Evolutionary conservation across 2,329 filamentous ascomycete species (phyloP), one percentile per base, ranked within the genome.

Genomic region (Dactylellina leptospora): DNA sequence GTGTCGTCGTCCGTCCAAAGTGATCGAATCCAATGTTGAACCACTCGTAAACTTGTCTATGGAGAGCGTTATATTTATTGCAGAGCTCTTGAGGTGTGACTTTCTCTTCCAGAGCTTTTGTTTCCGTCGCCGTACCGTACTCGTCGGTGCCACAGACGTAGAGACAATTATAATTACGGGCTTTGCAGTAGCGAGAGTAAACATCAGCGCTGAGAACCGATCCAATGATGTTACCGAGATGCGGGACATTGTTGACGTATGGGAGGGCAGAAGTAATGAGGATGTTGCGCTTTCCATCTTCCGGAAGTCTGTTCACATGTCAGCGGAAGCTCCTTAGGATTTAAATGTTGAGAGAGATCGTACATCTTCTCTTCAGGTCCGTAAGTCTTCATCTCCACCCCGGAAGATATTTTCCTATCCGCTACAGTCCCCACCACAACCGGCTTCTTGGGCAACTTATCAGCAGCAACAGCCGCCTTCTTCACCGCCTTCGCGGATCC

Each of bases 111-210:
- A 97, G 86, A 3, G 93, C 93, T 82, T 96, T 96, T 23, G 93
- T 96, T 81, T 97, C 93, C 28, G 93, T 96, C 20, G 93, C 93
- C 10, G 93, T 97, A 66, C 93, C 93, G 80, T 97, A 97, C 81
- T 97, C 91, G 82, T 97, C 93, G 55, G 88, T 91, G 64, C 92
- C 92, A 80, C 93, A 96, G 76, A 96, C 84, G 80, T 88, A 96
- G 54, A 96, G 85, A 1, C 92, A 96, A 75, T 87, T 90, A 78
- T 89, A 85, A 62, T 89, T 90, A 77, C 91, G 86, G 44, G 90
- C 88, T 80, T 91, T 91, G 82, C 89, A 90, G 81, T 90, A 96
- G 74, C 76, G 79, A 42, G 90, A 85, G 79, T 90, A 97, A 74
- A 96, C 91, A 79, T 97, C 93, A 76, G 93, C 93, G 74, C 89